These are phyloP conservation scores for Lichtheimia hyalospora DNA, from an alignment of 371 early-diverging fungal species.

Conservation along the genomic window DNA sequence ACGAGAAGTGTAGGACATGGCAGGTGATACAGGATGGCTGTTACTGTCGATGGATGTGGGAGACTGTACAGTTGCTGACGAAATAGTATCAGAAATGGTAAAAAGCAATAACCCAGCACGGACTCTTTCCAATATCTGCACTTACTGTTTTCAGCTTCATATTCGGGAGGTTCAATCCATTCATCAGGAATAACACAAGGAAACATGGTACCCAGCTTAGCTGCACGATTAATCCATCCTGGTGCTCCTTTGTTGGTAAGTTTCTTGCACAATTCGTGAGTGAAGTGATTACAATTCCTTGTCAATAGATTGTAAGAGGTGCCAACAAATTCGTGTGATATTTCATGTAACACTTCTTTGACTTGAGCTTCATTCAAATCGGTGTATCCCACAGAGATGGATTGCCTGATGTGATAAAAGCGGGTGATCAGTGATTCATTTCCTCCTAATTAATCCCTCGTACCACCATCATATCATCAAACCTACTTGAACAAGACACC, in stretches of 20 bases:
- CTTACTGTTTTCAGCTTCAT: conserved; percentile 19
- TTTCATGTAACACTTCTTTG: conserved; percentile 42
- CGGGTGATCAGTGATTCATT: conserved; percentile 11
- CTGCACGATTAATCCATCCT: conserved; percentile 71
- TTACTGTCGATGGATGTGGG: conserved; percentile 11
- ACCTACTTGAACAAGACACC: conserved; percentile 60
- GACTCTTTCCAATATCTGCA: background rate
- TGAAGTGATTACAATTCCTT: conserved; percentile 72
- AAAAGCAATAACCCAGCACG: no score
- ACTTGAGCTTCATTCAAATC: conserved; percentile 48
- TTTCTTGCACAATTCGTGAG: conserved; percentile 52
- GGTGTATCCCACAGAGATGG: conserved; percentile 56
- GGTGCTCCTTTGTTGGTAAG: conserved; percentile 59
- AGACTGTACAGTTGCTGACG: conserved; percentile 9
- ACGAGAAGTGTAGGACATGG: no score
- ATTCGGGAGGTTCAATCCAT: conserved; percentile 67
- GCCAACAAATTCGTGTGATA: conserved; percentile 59
- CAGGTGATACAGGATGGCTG: background rate
- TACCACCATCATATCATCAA: conserved; percentile 27
- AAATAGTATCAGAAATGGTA: background rate
- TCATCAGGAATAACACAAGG: conserved; percentile 68
- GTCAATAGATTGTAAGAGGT: conserved; percentile 39
- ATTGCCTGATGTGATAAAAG: conserved; percentile 36
- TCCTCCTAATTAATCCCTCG: no score
- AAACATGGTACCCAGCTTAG: conserved; percentile 67